These are phyloP conservation scores for Lentinula guzmanii DNA, from an alignment of 768 basidiomycete species.

Conservation along the genomic window DNA sequence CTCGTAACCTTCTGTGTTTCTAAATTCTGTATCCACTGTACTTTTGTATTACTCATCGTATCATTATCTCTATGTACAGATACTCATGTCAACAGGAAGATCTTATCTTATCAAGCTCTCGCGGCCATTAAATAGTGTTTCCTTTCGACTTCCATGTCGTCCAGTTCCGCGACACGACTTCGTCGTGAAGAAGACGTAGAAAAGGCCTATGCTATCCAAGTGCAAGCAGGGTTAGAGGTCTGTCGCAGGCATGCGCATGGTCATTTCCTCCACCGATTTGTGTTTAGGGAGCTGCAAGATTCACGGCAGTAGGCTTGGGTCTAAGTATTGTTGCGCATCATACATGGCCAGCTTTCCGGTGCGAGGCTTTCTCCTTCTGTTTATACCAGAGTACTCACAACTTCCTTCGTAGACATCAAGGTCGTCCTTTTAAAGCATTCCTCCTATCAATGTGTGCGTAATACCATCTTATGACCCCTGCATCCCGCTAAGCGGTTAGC, in stretches of 20 bases:
- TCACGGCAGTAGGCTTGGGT: conserved; percentile 52
- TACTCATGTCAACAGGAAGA: neutral
- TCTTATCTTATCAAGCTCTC: neutral
- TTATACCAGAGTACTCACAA: neutral
- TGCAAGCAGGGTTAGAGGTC: conserved; percentile 52
- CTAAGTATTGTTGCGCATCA: conserved; percentile 58
- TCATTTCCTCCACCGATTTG: neutral
- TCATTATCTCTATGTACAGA: neutral
- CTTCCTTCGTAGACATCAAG: conserved; percentile 55
- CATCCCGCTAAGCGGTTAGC: neutral
- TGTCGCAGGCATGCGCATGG: conserved; percentile 16
- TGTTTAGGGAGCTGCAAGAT: conserved; percentile 46
- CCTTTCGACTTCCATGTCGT: conserved; percentile 16
- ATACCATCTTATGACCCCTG: neutral
- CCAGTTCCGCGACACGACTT: conserved; percentile 21
- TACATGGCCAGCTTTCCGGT: conserved; percentile 73
- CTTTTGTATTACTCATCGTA: neutral
- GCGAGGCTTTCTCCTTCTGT: conserved; percentile 11
- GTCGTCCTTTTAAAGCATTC: conserved; percentile 76
- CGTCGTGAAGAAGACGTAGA: conserved; percentile 50
- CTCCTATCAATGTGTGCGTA: conserved; percentile 64
- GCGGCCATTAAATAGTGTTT: neutral
- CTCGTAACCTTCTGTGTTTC: neutral
- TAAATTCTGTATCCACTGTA: neutral
- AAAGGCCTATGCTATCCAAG: conserved; percentile 52